These are phyloP conservation scores for Kandelia obovata DNA, from an alignment of 345 rosid genomes.

Conservation along the genomic window DNA sequence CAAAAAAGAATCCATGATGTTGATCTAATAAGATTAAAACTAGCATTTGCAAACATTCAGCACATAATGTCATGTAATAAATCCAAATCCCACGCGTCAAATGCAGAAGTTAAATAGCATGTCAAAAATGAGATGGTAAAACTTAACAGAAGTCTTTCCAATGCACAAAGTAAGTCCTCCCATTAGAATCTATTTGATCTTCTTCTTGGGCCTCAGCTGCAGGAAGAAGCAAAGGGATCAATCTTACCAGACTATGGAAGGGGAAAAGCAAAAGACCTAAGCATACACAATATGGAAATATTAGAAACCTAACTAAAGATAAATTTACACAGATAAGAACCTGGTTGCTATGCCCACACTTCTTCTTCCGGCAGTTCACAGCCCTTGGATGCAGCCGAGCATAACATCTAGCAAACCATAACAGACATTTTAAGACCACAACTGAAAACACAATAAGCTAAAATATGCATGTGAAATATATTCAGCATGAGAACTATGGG, in stretches of 20 bases:
- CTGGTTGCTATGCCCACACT: slow-evolving; percentile 42
- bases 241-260: too few relatives aligned
- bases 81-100: not conserved
- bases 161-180: not conserved
- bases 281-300: not conserved
- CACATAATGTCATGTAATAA: not conserved
- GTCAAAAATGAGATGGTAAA: not conserved
- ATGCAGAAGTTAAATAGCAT: not conserved
- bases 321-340: not conserved
- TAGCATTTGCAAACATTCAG: not conserved
- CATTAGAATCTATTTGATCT: slow-evolving; percentile 24
- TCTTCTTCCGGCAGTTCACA: slow-evolving; percentile 36
- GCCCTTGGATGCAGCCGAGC: slow-evolving; percentile 38
- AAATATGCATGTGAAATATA: too few relatives aligned
- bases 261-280: not conserved
- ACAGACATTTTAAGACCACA: not conserved
- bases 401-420: slow-evolving; percentile 13
- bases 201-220: slow-evolving; percentile 42
- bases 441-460: not conserved
- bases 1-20: too few relatives aligned
- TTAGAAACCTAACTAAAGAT: not conserved
- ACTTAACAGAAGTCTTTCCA: not conserved
- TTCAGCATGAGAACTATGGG: too few relatives aligned
- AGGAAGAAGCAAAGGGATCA: not conserved
- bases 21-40: too few relatives aligned